These are phyloP conservation scores for Aspergillus pseudotamarii DNA, from an alignment of 2,329 filamentous ascomycete genomes.

Conservation along the genomic window DNA sequence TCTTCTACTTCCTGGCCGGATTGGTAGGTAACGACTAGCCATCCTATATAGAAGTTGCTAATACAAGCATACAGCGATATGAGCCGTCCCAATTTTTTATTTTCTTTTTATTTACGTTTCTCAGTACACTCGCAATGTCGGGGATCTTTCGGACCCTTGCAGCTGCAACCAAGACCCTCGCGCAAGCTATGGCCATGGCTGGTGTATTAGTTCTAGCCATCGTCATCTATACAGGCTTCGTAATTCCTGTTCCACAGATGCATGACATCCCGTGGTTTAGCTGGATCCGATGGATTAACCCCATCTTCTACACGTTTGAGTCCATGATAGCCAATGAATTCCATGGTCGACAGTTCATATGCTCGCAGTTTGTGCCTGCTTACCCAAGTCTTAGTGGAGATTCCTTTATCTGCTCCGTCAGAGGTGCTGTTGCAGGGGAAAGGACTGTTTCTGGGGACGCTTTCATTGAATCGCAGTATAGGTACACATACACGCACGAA, in stretches of 20 bases:
- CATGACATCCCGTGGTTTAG: constrained; percentile 60
- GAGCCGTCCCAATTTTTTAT: constrained; percentile 60
- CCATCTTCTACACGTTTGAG: constrained; percentile 68
- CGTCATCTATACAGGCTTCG: constrained; percentile 69
- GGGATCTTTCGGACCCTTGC: constrained; percentile 63
- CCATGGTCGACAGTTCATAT: constrained; percentile 59
- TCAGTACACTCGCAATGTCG: constrained; percentile 60
- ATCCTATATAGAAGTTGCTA: constrained; percentile 9
- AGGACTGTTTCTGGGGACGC: constrained; percentile 62
- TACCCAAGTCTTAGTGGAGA: constrained; percentile 50
- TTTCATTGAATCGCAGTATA: constrained; percentile 60
- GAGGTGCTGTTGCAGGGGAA: constrained; percentile 59
- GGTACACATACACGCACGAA: constrained; percentile 60
- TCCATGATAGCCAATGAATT: constrained; percentile 61
- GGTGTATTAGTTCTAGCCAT: constrained; percentile 58
- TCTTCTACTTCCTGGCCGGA: constrained; percentile 85
- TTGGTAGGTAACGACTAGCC: constrained; percentile 45
- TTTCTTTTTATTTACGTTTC: constrained; percentile 63
- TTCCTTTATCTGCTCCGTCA: constrained; percentile 57
- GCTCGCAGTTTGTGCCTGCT: constrained; percentile 51
- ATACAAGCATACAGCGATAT: constrained; percentile 31
- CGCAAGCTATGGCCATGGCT: constrained; percentile 63
- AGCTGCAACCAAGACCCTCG: constrained; percentile 61
- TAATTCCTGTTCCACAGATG: constrained; percentile 61
- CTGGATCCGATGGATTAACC: constrained; percentile 69